Base-by-base conservation (phyloP, 306 rosid species). In the Amphicarpaea edgeworthii region DNA sequence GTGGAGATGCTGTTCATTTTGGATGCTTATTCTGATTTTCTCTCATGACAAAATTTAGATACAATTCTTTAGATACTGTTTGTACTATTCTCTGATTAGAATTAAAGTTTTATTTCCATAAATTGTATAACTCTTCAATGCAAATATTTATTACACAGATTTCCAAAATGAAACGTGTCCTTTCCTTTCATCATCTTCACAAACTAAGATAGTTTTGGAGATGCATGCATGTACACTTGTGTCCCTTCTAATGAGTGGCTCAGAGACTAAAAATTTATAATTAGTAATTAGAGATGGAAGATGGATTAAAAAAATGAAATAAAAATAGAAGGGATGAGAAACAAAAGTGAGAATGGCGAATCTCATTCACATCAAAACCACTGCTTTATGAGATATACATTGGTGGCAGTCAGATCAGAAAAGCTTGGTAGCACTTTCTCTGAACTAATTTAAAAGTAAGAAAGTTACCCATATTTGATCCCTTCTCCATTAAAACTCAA, bases 1-100 rank as follows among this genome's bases (percentile, higher is more conserved):
- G 90, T 90, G 93, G 90, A 75, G 77, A 79, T 57, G 50, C 90
- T 92, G 80, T 92, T 85, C 87, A 85, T 86, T 73, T 83, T 85
- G 96, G 91, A 84, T 69, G 83, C 93, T 84, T 75, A 79, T 76
- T 74, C 49, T 62, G 72, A 77, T 76, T 68, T 69, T 17, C 77
- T 46, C 23, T 51, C 12, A 12, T n/a, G 24, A 50, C 24, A 50
- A n/a, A 16, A 17, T 50, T 50, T 50, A 8, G 9, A 49, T 17
- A 50, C 57, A 17, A 8, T 50, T 50, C 2, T 34, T 34, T 34
- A 34, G 40, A 0, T 34, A 2, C 4, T 34, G 9, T 34, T 34
- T 34, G 40, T 34, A 34, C 1, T 7, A 7, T 34, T 34, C 9
- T 30, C 37, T 30, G 0, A 11, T 42, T 2, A 42, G 1, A 42